phyloP scores from a whole-genome alignment of 169 alveolate species.

The Eimeria acervulina region DNA sequence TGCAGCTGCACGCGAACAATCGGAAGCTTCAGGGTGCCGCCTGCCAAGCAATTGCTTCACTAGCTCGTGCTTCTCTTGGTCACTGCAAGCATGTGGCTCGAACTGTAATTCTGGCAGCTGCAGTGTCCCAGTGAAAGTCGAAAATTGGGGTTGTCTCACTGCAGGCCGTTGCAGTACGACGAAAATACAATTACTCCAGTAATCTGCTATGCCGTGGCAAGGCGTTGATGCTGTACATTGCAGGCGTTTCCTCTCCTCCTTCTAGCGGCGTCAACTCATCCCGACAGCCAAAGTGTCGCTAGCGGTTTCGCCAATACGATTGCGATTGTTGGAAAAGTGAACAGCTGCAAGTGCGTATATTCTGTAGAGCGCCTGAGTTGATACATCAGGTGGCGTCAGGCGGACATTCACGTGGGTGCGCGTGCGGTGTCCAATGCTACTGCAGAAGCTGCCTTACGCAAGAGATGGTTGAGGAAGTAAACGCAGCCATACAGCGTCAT shows the following conservation, averaged over 20 bases:
- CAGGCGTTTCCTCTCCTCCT: conserved; percentile 76
- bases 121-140: background rate
- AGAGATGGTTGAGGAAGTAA: conserved; percentile 35
- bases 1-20: conserved; percentile 76
- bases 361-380: background rate
- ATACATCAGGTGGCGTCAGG: background rate
- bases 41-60: conserved; percentile 80
- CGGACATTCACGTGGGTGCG: background rate
- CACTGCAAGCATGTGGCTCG: conserved; percentile 80
- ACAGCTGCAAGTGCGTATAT: conserved; percentile 58
- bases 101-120: conserved; percentile 39
- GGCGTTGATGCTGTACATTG: background rate
- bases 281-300: conserved; percentile 75
- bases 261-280: conserved; percentile 60
- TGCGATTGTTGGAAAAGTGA: conserved; percentile 70
- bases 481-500: conserved; percentile 73
- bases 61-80: conserved; percentile 76
- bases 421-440: background rate
- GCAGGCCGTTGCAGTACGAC: background rate
- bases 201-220: background rate
- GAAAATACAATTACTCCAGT: background rate
- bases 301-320: conserved; percentile 71
- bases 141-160: background rate
- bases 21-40: conserved; percentile 84
- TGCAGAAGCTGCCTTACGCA: conserved; percentile 57